These are phyloP conservation scores for Nephromyces sp. DNA, from an alignment of 169 alveolate species.

Conservation along the genomic window DNA sequence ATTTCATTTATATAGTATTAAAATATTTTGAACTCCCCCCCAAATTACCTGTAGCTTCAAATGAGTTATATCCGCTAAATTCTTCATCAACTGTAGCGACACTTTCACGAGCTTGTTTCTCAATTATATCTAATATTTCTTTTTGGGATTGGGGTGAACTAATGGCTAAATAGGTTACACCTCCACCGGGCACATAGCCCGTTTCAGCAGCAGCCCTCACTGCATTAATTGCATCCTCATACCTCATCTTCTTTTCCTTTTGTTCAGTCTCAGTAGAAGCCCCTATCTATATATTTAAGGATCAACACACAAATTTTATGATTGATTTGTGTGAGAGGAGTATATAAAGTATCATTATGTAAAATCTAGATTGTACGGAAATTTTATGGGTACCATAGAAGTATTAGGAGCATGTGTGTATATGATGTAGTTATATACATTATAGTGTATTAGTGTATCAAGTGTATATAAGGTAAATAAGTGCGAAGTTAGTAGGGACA, in stretches of 20 bases:
- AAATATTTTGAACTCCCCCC: no score
- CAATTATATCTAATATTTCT: slow-evolving; percentile 50
- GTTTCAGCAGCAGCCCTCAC: slow-evolving; percentile 75
- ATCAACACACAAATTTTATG: neutral
- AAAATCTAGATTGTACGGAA: neutral
- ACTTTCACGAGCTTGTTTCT: slow-evolving; percentile 46
- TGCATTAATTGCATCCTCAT: slow-evolving; percentile 75
- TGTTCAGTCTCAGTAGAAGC: slow-evolving; percentile 77
- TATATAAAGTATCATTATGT: neutral
- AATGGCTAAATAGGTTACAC: slow-evolving; percentile 68
- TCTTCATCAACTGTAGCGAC: slow-evolving; percentile 19
- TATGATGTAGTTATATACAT: no score
- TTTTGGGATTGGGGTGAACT: slow-evolving; percentile 49
- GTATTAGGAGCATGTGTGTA: no score
- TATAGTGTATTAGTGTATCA: no score
- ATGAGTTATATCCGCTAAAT: no score
- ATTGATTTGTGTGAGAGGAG: neutral
- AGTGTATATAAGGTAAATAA: no score
- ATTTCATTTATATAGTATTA: no score
- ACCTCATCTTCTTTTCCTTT: slow-evolving; percentile 63
- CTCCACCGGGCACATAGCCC: slow-evolving; percentile 82
- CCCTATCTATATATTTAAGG: slow-evolving; percentile 42
- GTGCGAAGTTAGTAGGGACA: no score
- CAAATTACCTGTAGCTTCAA: no score
- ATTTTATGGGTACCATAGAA: neutral